Percentiles rank a stretch among this genome's conserved stretches.
Evolutionary conservation across 768 basidiomycete genomes (phyloP).

Genomic region (Leccinum fibrillosum): DNA sequence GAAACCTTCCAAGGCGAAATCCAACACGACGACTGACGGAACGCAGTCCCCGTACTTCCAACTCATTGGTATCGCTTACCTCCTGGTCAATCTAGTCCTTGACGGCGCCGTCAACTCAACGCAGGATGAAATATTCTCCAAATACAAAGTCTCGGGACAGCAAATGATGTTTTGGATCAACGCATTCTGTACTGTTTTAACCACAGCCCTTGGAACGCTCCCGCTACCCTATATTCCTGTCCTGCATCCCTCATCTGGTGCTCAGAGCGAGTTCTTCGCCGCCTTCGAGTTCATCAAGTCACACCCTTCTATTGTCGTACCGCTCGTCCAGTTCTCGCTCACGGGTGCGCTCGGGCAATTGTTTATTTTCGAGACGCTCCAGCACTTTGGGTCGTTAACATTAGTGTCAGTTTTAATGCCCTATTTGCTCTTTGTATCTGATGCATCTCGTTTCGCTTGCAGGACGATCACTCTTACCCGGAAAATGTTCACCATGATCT

Average conservation of each 20-base stretch:
- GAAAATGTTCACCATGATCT: slow-evolving; percentile 96
- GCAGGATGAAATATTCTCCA: slow-evolving; percentile 92
- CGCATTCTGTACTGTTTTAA: slow-evolving; percentile 74
- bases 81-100: slow-evolving; percentile 82
- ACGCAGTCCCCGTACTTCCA: slow-evolving; percentile 47
- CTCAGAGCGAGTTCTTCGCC: slow-evolving; percentile 58
- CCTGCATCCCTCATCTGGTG: slow-evolving; percentile 62
- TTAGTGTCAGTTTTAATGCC: slow-evolving; percentile 60
- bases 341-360: slow-evolving; percentile 94
- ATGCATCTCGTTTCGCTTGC: slow-evolving; percentile 10
- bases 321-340: slow-evolving; percentile 80
- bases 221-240: slow-evolving; percentile 83
- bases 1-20: slow-evolving; percentile 35
- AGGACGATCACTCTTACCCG: slow-evolving; percentile 95
- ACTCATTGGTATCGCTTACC: slow-evolving; percentile 69
- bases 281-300: slow-evolving; percentile 71
- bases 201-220: slow-evolving; percentile 64
- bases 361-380: slow-evolving; percentile 95
- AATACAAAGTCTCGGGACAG: slow-evolving; percentile 75
- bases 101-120: slow-evolving; percentile 95
- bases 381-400: slow-evolving; percentile 87
- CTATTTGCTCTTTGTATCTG: neutral
- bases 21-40: slow-evolving; percentile 30
- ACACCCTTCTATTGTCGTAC: slow-evolving; percentile 72
- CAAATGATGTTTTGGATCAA: slow-evolving; percentile 99